Conservation (phyloP, 176 grass and related monocot genomes). For the Eragrostis curvula region DNA sequence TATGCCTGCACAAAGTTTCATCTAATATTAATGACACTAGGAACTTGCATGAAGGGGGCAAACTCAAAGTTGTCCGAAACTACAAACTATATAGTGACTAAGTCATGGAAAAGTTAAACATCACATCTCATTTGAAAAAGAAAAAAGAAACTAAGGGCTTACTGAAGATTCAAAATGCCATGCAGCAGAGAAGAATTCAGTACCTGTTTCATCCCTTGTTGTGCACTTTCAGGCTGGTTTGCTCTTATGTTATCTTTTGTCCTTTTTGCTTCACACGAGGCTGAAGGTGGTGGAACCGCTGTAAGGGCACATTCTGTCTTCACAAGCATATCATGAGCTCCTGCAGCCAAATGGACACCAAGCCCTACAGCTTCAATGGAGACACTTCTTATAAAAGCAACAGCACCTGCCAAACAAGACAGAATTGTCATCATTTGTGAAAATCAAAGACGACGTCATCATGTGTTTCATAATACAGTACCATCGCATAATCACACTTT, state of each 20-base stretch:
- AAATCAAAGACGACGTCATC: slow-evolving; percentile 3
- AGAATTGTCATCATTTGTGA: slow-evolving; percentile 6
- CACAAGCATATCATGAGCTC: slow-evolving; percentile 88
- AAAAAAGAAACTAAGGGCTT: background rate
- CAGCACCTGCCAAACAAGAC: slow-evolving; percentile 67
- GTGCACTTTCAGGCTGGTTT: slow-evolving; percentile 89
- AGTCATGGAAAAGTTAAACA: slow-evolving; percentile 10
- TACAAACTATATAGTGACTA: slow-evolving; percentile 15
- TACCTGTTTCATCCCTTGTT: slow-evolving; percentile 93
- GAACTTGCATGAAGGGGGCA: background rate
- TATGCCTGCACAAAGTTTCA: slow-evolving; percentile 65
- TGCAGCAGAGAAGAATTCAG: slow-evolving; percentile 29
- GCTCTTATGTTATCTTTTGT: slow-evolving; percentile 69
- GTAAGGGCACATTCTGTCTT: slow-evolving; percentile 84
- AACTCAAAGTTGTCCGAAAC: slow-evolving; percentile 14
- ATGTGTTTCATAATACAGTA: background rate
- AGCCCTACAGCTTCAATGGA: slow-evolving; percentile 92
- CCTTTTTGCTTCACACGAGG: slow-evolving; percentile 56
- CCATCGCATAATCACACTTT: slow-evolving; percentile 30
- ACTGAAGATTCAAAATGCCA: slow-evolving; percentile 4
- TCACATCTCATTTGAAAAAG: background rate
- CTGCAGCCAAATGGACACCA: slow-evolving; percentile 92
- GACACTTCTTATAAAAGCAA: slow-evolving; percentile 90
- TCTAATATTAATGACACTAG: slow-evolving; percentile 22
- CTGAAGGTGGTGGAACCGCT: slow-evolving; percentile 52